Base-by-base conservation (phyloP, 108 stramenopile species). In the Nitzschia inconspicua region DNA sequence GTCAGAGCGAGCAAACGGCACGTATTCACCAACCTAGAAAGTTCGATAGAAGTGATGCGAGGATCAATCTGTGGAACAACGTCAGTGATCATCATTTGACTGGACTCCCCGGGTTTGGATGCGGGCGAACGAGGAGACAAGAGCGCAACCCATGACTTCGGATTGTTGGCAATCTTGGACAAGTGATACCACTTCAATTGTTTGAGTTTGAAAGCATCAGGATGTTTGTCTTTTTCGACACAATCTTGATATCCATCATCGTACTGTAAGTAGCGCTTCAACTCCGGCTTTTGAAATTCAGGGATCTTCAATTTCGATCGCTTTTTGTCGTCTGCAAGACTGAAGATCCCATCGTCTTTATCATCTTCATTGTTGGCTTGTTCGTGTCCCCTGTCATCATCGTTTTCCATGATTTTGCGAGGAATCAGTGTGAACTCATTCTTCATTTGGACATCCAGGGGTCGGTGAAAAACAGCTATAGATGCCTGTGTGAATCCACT, bases 181-280 rank as follows among this genome's bases (percentile, higher is more conserved):
- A 93, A 63, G 55, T 83, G 84, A 22, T 60, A 50, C 24, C 72
- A 65, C 43, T 93, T 93, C 52, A 87, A 72, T 47, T 73, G 49
- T 68, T 93, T 93, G 24, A 93, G 74, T 34, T 65, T 50, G 30
- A 47, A 75, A 14, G 48, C 75, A 6, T 54, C 63, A 9, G 63
- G 57, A 32, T 72, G 32, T 1, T 52, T 34, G 9, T 47, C 29
- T 19, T 47, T 37, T 13, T 62, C 18, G 32, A 85, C 67, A 49
- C 90, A 91, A 20, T 79, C 66, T 18, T 58, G 60, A 57, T 89
- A 87, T 0, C 91, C 91, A 69, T 93, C 88, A 58, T 93, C 91
- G 36, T 82, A 85, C 44, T 67, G 63, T 11, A 93, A 77, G 50
- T 93, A 93, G 10, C 78, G 65, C 14, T 79, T 26, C 53, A 92